These are phyloP conservation scores for Ophiostoma novo-ulmi DNA, from an alignment of 2,329 filamentous ascomycete species.

Conservation along the genomic window DNA sequence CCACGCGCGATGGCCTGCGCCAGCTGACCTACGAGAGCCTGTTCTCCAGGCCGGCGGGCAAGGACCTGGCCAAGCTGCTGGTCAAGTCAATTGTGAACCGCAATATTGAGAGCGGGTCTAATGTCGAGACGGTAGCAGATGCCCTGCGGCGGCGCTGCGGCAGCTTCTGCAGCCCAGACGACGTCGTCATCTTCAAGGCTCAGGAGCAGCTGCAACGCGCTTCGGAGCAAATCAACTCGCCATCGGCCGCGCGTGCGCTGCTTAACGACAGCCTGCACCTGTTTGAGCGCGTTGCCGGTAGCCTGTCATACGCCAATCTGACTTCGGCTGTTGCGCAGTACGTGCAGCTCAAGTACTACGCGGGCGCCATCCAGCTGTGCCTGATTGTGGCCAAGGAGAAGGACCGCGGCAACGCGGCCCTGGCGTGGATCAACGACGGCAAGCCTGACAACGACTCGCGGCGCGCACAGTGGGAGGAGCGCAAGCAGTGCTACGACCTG, in stretches of 20 bases:
- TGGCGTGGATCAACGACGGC: conserved; percentile 83
- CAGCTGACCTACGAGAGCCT: conserved; percentile 82
- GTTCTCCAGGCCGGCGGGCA: conserved; percentile 73
- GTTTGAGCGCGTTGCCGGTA: conserved; percentile 83
- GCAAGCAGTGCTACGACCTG: conserved; percentile 79
- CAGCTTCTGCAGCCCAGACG: conserved; percentile 94
- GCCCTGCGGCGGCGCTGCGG: conserved; percentile 87
- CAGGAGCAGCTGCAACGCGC: conserved; percentile 91
- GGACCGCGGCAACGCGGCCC: conserved; percentile 79
- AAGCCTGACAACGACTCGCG: conserved; percentile 67
- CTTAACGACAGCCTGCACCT: conserved; percentile 84
- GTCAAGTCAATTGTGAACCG: conserved; percentile 98
- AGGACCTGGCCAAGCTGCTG: conserved; percentile 84
- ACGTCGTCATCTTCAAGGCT: conserved; percentile 97
- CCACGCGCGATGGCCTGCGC: conserved; percentile 62
- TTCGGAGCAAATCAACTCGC: conserved; percentile 68
- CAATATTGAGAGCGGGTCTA: conserved; percentile 93
- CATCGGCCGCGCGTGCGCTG: conserved; percentile 69
- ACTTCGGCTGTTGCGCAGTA: conserved; percentile 74
- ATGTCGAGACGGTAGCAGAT: conserved; percentile 95
- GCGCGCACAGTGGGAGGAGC: conserved; percentile 59
- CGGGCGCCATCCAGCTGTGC: conserved; percentile 83
- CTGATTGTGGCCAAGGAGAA: conserved; percentile 76
- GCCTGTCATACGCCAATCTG: conserved; percentile 74
- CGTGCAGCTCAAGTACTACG: conserved; percentile 78